Evolutionary conservation across 148 eudicot genomes (phyloP).

Genomic region (Linanthus parryae): DNA sequence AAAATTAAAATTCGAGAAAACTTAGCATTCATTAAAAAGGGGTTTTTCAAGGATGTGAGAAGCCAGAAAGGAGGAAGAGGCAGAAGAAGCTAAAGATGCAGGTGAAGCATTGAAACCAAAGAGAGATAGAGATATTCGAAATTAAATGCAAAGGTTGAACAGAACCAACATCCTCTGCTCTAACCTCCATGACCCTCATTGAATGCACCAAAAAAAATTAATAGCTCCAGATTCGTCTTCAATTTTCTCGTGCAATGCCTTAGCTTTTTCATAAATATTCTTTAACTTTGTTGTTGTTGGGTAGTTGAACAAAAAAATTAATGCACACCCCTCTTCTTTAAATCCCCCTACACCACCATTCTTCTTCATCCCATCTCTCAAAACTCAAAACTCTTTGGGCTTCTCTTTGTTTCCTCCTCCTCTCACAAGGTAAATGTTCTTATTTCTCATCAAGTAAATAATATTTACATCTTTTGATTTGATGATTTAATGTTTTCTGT

Average conservation of each 20-base stretch:
- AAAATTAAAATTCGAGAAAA: no score
- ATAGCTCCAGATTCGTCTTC: constrained; percentile 19
- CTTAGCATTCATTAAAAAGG: no score
- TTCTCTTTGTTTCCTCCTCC: background rate
- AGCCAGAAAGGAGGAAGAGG: no score
- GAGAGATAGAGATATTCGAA: no score
- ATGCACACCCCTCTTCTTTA: constrained; percentile 5
- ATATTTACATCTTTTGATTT: background rate
- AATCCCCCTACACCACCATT: background rate
- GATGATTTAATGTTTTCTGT: no score
- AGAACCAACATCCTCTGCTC: constrained; percentile 27
- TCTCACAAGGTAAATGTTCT: background rate
- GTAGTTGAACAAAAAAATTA: constrained; percentile 27
- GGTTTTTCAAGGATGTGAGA: no score
- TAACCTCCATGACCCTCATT: constrained; percentile 14
- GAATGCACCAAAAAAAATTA: constrained; percentile 14
- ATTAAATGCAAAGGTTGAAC: constrained; percentile 1
- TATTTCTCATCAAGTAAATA: background rate
- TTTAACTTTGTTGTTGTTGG: constrained; percentile 19
- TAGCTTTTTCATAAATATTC: constrained; percentile 22
- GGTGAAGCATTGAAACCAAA: no score
- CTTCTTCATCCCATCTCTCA: background rate
- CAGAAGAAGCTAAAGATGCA: no score
- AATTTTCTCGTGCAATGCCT: constrained; percentile 7
- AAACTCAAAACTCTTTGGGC: background rate